Evolutionary conservation across 371 early-diverging fungal species (phyloP).

Genomic region (Capillidium heterosporum): DNA sequence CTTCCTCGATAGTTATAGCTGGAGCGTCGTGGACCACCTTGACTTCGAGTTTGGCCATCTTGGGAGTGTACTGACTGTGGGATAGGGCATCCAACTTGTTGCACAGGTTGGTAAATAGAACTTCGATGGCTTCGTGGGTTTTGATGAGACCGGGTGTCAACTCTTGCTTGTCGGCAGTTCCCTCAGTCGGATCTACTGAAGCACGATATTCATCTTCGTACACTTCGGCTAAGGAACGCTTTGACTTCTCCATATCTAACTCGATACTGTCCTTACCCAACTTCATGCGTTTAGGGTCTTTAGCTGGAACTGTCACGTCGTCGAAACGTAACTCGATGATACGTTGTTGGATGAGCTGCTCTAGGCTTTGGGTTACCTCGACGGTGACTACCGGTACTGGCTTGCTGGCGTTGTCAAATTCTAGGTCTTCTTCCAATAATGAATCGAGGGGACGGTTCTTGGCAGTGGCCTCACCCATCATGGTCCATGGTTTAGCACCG

Average conservation of each 20-base stretch:
- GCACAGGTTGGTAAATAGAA: conserved; percentile 50
- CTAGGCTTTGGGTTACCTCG: conserved; percentile 69
- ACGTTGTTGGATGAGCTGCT: conserved; percentile 82
- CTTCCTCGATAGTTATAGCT: conserved; percentile 88
- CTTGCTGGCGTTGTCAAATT: conserved; percentile 75
- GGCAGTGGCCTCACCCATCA: conserved; percentile 61
- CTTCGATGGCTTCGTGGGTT: conserved; percentile 62
- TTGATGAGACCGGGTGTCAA: conserved; percentile 24
- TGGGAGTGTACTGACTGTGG: conserved; percentile 84
- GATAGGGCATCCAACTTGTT: conserved; percentile 73
- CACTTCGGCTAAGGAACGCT: conserved; percentile 72
- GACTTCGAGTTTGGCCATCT: conserved; percentile 51
- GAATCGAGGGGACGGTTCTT: conserved; percentile 77
- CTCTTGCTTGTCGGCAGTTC: conserved; percentile 49
- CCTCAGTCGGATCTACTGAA: conserved; percentile 27
- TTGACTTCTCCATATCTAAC: conserved; percentile 60
- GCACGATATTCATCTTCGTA: conserved; percentile 83
- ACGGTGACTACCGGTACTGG: conserved; percentile 91
- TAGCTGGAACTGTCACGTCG: conserved; percentile 52
- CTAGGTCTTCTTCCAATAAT: conserved; percentile 82
- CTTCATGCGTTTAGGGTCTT: conserved; percentile 46
- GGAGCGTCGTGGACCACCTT: conserved; percentile 63
- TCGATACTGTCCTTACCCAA: conserved; percentile 53
- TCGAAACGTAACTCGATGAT: conserved; percentile 62
- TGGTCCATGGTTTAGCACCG: conserved; percentile 67